Conservation (phyloP, 2,329 filamentous ascomycete species). For the Aspergillus japonicus region DNA sequence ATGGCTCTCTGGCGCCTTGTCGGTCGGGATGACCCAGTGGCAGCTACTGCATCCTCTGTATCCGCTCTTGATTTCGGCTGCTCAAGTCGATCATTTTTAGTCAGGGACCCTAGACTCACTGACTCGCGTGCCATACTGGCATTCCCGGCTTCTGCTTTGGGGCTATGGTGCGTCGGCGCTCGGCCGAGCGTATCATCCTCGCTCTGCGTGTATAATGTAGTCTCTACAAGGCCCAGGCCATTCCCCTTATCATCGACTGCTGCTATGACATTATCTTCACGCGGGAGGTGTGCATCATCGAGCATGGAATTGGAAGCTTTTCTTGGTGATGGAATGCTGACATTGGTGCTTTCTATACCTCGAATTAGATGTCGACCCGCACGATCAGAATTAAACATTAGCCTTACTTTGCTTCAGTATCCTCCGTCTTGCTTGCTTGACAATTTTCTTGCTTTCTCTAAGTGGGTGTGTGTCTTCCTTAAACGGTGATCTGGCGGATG, state of each 20-base stretch:
- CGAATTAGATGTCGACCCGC: conserved; percentile 14
- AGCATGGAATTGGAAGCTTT: conserved; percentile 16
- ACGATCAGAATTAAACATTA: background rate
- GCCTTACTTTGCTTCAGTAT: conserved; percentile 46
- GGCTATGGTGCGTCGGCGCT: background rate
- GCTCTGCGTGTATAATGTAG: background rate
- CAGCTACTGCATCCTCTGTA: conserved; percentile 12
- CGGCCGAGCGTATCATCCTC: background rate
- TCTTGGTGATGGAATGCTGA: conserved; percentile 38
- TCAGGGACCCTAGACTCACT: too few species aligned
- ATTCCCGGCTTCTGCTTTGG: background rate
- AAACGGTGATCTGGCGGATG: conserved; percentile 10
- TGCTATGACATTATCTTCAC: background rate
- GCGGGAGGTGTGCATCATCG: background rate
- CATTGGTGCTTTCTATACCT: conserved; percentile 50
- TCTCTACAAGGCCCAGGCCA: background rate
- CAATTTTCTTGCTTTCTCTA: conserved; percentile 17
- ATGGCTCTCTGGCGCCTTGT: conserved; percentile 66
- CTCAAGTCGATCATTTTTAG: background rate
- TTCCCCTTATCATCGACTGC: background rate
- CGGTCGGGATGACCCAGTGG: conserved; percentile 57
- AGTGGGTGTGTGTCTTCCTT: conserved; percentile 17
- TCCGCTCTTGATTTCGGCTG: background rate
- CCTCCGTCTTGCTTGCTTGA: conserved; percentile 28
- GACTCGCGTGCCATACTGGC: background rate